Base-by-base conservation (phyloP, 805 yeast genomes). In the Metschnikowia chrysomelidarum region DNA sequence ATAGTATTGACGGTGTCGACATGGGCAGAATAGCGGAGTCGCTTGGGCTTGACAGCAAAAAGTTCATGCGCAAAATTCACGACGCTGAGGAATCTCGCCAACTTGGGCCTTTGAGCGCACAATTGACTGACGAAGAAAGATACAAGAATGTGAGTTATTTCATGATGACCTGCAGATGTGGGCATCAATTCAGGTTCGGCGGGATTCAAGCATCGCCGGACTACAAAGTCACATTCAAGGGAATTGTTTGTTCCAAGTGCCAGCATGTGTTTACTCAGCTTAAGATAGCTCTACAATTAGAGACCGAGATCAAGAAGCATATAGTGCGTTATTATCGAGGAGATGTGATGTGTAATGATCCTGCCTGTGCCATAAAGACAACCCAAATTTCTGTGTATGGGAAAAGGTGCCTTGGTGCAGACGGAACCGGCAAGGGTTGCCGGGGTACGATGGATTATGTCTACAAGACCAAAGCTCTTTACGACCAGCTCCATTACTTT, bases 341-440 rank as follows among this genome's bases (percentile, higher is more conserved):
- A 4, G 79, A 93, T 87, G 64, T 88, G 29, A 62, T 59, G 0
- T 93, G 99, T 64, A 94, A 85, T 57, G 97, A 93, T 50, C 56
- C 78, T 5, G 74, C 93, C 1, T 91, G 98, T 63, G 86, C 84
- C 2, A 68, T 76, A 34, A 70, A 71, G 11, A 89, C 97, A 0
- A 72, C 96, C 43, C 95, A 89, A 54, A 73, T 93, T 16, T 78
- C 89, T 14, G 96, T 89, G 4, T 87, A 86, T 53, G 98, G 98
- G 34, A 78, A 81, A 48, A 73, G 91, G 47, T 88, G 98, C 58
- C 69, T 87, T 40, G 83, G 86, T 26, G 59, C 59, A 39, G 73
- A 71, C 51, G 86, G 86, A 2, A 71, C 64, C 26, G 78, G 80
- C 1, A 72, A 66, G 44, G 78, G 78, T 14, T 80, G 86, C 53